Percentiles rank a stretch among this genome's conserved stretches.
Conservation (phyloP, 177 flowering plant genomes). For the Vitis hybrid region DNA sequence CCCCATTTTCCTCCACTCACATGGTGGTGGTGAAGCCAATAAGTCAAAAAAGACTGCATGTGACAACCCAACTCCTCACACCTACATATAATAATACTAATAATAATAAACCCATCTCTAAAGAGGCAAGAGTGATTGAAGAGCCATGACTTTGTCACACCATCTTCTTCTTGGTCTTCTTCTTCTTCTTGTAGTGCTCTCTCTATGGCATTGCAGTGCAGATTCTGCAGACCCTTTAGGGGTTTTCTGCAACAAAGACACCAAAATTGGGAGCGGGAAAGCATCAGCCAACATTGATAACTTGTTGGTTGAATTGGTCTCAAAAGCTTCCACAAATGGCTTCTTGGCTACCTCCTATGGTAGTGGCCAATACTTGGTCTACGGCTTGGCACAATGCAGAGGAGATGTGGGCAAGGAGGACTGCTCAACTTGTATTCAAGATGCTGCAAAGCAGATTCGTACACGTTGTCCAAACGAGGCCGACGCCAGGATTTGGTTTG, state of each 20-base stretch:
- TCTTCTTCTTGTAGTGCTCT: not conserved
- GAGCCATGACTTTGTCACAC: conserved; percentile 3
- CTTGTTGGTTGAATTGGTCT: conserved; percentile 24
- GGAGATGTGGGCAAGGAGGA: conserved; percentile 54
- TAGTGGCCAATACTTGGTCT: conserved; percentile 27
- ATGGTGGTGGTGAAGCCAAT: no score
- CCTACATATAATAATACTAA: no score
- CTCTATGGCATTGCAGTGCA: conserved; percentile 3
- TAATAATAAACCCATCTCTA: no score
- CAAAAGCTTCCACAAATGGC: conserved; percentile 15
- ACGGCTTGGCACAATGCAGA: conserved; percentile 69
- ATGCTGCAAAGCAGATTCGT: conserved; percentile 45
- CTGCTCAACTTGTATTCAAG: conserved; percentile 48
- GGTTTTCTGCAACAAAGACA: conserved; percentile 30
- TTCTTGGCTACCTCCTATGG: conserved; percentile 36
- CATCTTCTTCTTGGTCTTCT: conserved; percentile 18
- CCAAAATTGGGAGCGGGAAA: conserved; percentile 3
- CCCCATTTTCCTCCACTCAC: no score
- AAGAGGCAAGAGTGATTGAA: no score
- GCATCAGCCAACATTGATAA: conserved; percentile 28
- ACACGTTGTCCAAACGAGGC: conserved; percentile 42
- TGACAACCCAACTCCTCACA: no score
- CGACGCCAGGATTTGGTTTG: conserved; percentile 66
- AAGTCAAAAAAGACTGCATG: no score
- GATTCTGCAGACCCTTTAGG: conserved; percentile 28